phyloP scores from a whole-genome alignment of 208 protist species.

The Leishmania turanica region DNA sequence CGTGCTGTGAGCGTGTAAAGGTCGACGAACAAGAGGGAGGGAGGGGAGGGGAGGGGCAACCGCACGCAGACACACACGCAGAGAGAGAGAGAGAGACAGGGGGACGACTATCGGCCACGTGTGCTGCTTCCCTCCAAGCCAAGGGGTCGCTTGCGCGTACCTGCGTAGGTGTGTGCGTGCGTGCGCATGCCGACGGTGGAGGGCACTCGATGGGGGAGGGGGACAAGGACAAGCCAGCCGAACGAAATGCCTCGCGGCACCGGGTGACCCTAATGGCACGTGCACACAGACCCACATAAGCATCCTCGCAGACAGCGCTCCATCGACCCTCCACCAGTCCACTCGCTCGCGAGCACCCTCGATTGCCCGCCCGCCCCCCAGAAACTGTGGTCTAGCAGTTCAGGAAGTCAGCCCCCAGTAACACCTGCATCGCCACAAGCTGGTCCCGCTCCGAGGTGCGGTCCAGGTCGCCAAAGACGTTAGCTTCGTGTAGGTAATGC shows the following conservation, averaged over 20 bases:
- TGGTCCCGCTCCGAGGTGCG: conserved; percentile 33
- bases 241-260: background rate
- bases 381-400: conserved; percentile 22
- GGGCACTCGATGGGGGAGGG: background rate
- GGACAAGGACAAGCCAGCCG: background rate
- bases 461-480: conserved; percentile 43
- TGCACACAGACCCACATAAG: background rate
- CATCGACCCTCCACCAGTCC: background rate
- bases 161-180: background rate
- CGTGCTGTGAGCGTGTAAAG: no score
- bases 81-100: background rate
- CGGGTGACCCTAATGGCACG: background rate
- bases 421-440: conserved; percentile 39
- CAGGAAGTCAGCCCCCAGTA: conserved; percentile 52
- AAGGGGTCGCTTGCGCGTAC: background rate
- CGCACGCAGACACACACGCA: background rate
- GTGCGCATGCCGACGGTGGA: background rate
- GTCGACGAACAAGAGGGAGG: no score
- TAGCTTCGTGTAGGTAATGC: conserved; percentile 23
- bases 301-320: background rate
- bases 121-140: background rate
- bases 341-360: background rate
- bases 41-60: no score
- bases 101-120: background rate
- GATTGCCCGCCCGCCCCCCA: background rate